Base-by-base conservation (phyloP, 1,139 yeast species). In the Petasospora fabianii region DNA sequence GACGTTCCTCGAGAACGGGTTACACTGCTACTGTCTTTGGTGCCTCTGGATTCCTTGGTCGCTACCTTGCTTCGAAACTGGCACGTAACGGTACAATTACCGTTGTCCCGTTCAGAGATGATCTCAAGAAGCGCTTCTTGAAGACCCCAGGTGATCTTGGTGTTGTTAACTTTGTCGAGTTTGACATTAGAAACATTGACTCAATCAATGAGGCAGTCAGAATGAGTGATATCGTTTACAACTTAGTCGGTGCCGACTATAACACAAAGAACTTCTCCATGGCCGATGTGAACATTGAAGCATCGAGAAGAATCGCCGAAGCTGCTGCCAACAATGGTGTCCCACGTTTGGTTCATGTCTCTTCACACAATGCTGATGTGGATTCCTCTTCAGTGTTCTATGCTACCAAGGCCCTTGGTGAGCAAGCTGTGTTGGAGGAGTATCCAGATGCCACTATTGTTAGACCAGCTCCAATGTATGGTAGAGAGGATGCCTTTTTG, bases 1-100 rank as follows among this genome's bases (percentile, higher is more conserved):
- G 96, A 30, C 74, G 87, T 48, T 83, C 95, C 9, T 85, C 95
- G 27, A 75, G 95, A 68, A 81, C 92, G n/a, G 96, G 96, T 3
- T 84, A 80, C 65, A 84, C 92, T 6, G 95, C 92, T 21, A 85
- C 96, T 6, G 92, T 86, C 4, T 86, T 86, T 56, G 96, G 96
- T 11, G 88, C 85, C 26, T 66, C 79, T 38, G 95, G 96, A 2
- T 80, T 82, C 61, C 67, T 86, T 46, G 96, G 96, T 28, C 76
- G 88, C 41, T 76, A 83, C 53, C 63, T 86, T 48, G 73, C 77
- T 13, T 69, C 92, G 31, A 84, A 81, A 56, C 68, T 86, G 54
- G 95, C 90, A 47, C 73, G 80, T 57, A 90, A 84, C 59, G 96
- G 96, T 50, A 86, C 95, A 27, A 65, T 73, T 45, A 80, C 85